These are phyloP conservation scores for Gentiana dahurica DNA, from an alignment of 257 asterid genomes.

Conservation along the genomic window DNA sequence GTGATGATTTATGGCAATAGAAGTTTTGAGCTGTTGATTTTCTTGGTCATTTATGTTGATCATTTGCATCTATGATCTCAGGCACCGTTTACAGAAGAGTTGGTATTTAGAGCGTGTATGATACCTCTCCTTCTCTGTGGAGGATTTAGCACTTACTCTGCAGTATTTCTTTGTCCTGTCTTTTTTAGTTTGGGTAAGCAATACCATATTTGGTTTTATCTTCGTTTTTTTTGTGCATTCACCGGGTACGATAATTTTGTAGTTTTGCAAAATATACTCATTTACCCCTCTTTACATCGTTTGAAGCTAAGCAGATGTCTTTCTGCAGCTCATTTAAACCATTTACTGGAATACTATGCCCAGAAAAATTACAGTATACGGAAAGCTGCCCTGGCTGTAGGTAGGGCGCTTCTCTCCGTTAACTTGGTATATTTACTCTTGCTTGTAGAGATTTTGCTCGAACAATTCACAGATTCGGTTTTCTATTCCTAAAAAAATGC, in stretches of 20 bases:
- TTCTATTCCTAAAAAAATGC: not conserved
- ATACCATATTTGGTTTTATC: not conserved
- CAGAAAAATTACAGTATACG: conserved; percentile 47
- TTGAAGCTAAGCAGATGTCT: not conserved
- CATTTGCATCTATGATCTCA: conserved; percentile 22
- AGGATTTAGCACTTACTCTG: conserved; percentile 58
- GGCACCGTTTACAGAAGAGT: conserved; percentile 95
- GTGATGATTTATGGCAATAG: too few relatives aligned
- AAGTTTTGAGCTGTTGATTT: not conserved
- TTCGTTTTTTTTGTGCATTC: not conserved
- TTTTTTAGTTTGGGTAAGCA: conserved; percentile 86
- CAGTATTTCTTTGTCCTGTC: conserved; percentile 68
- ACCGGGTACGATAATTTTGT: too few relatives aligned
- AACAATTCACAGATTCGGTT: not conserved
- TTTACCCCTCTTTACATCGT: too few relatives aligned
- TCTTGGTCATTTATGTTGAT: conserved; percentile 8
- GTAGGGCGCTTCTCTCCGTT: conserved; percentile 24
- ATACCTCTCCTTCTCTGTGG: conserved; percentile 85
- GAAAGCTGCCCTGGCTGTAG: conserved; percentile 63
- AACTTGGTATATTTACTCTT: not conserved
- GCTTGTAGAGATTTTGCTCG: too few relatives aligned
- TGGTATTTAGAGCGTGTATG: conserved; percentile 98
- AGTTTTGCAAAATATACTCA: too few relatives aligned
- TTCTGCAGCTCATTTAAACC: conserved; percentile 93
- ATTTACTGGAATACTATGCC: conserved; percentile 55